Evolutionary conservation across 768 basidiomycete genomes (phyloP), one percentile per base, ranked within the genome.

Genomic region (Harrya chromipes): DNA sequence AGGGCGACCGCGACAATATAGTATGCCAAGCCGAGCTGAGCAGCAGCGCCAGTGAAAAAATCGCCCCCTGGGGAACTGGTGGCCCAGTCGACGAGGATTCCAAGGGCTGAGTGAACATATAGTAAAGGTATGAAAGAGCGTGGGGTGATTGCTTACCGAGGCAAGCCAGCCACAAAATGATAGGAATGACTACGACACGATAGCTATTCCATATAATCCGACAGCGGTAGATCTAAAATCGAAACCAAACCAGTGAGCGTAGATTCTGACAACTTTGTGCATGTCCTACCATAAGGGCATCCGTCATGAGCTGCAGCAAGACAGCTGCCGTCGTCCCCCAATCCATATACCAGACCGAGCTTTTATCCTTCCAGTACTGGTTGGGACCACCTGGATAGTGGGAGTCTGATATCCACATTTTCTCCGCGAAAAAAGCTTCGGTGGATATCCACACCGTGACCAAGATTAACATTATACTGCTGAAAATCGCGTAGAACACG

Each of bases 191-290:
- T 24, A 48, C 29, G 19, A 34, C 46, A 17, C 27, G 7, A 34
- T 36, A 40, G 27, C 45, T 53, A 11, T 54, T 26, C 68, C 68
- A 73, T 16, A 73, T 54, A 17, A 69, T 52, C 26, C 50, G 69
- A 53, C 68, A 70, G 11, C 71, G 72, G 49, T 70, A 67, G 6
- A 74, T 56, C 72, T 72, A 42, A 14, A 72, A 34, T 43, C 37
- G 45, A 43, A n/a, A 71, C 35, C 47, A 38, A 44, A 13, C 34
- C 5, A 14, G 23, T 16, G 5, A n/a, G 29, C 16, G 17, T 16
- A 6, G 1, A 31, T 63, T 46, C 9, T 55, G n/a, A 36, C 49
- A 44, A 66, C 54, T 7, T 58, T 53, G 11, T 68, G 56, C 66
- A 65, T 46, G 58, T 60, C 54, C 65, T 55, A 49, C 54, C 50